A percentile compares a stretch with the other conserved stretches of the same genome.
Conservation (phyloP, 257 asterid genomes). For the Plectranthus barbatus region DNA sequence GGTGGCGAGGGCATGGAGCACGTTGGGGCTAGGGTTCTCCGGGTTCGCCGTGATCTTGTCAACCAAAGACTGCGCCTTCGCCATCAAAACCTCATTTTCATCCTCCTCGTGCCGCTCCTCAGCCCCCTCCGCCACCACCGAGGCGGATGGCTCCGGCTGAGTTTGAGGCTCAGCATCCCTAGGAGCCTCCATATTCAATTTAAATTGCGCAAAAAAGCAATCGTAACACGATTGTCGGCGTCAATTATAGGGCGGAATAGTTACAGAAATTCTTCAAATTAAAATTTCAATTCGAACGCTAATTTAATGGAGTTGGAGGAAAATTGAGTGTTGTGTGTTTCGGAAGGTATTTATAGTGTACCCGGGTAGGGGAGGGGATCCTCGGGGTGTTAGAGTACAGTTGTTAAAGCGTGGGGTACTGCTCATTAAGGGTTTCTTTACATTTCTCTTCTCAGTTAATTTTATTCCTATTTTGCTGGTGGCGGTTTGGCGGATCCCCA, state of each 20-base stretch:
- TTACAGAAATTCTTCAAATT: not conserved
- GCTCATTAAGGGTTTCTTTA: constrained; percentile 25
- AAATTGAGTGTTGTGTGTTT: constrained; percentile 4
- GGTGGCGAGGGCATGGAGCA: constrained; percentile 79
- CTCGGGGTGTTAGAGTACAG: constrained; percentile 15
- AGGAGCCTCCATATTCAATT: constrained; percentile 30
- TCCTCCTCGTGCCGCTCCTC: constrained; percentile 43
- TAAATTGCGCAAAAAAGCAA: not conserved
- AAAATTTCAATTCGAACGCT: not conserved
- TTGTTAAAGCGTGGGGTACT: constrained; percentile 27
- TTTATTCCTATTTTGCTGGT: not conserved
- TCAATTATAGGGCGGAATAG: not conserved
- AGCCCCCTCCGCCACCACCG: constrained; percentile 25
- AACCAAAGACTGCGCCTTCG: constrained; percentile 61
- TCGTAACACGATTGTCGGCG: not conserved
- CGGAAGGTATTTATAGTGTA: constrained; percentile 22
- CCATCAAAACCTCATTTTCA: constrained; percentile 51
- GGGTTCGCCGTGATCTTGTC: constrained; percentile 66
- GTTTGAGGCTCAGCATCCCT: constrained; percentile 24
- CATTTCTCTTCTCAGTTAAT: not conserved
- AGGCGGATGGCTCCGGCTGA: constrained; percentile 19
- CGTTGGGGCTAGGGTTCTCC: constrained; percentile 78
- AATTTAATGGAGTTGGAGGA: constrained; percentile 8
- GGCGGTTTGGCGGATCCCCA: constrained; percentile 4
- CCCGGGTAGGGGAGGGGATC: no score